A percentile compares a stretch with the other conserved stretches of the same genome.
Evolutionary conservation across 208 protist species (phyloP).

Genomic region (Wallacemonas sp.): DNA sequence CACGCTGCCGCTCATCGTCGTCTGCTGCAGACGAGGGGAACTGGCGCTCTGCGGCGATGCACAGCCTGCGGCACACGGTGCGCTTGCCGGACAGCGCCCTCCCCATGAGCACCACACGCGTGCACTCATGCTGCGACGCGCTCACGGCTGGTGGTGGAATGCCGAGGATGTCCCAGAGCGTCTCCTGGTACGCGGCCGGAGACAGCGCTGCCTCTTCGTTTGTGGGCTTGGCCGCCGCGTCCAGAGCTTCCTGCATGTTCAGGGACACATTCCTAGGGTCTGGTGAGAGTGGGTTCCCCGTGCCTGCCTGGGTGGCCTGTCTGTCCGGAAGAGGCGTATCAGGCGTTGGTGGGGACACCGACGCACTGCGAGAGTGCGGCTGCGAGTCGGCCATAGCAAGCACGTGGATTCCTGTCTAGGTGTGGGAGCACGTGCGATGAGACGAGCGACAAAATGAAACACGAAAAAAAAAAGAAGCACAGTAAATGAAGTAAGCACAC

Average conservation of each 20-base stretch:
- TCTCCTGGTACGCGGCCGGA: constrained; percentile 2
- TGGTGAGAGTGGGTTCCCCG: neutral
- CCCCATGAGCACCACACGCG: constrained; percentile 72
- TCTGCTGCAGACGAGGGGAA: constrained; percentile 15
- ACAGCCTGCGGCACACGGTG: constrained; percentile 61
- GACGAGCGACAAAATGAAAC: too few relatives aligned
- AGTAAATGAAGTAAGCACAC: neutral
- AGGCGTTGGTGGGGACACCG: constrained; percentile 7
- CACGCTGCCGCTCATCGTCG: constrained; percentile 1
- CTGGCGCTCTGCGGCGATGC: constrained; percentile 60
- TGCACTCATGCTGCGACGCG: constrained; percentile 37
- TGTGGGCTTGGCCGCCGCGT: neutral
- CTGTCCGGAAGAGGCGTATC: neutral
- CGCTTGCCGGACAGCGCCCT: constrained; percentile 74
- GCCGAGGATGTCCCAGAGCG: constrained; percentile 57
- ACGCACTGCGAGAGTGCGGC: neutral
- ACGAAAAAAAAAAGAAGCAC: constrained; percentile 13
- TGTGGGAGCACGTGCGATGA: neutral
- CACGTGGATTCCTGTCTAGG: neutral
- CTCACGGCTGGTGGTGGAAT: constrained; percentile 37
- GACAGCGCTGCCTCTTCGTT: neutral
- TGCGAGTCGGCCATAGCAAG: neutral
- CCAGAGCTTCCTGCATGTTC: constrained; percentile 3
- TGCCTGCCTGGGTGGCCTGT: neutral
- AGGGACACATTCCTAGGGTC: neutral